Conservation (phyloP, 768 basidiomycete genomes). For the Rhizopogon roseolus region DNA sequence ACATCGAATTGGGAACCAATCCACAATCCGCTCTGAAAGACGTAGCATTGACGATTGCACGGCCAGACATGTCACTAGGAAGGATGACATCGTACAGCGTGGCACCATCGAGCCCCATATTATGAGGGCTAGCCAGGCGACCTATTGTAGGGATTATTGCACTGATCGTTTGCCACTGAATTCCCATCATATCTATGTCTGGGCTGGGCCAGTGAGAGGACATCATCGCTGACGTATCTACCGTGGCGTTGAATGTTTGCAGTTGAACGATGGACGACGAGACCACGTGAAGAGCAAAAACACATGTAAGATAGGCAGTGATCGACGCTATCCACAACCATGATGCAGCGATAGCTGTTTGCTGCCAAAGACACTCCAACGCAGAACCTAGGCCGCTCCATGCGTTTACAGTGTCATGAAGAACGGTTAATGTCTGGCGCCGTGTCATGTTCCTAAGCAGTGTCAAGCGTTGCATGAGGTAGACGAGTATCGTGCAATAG, state of each 20-base stretch:
- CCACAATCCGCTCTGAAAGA: constrained; percentile 6
- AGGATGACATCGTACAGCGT: constrained; percentile 8
- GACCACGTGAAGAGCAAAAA: constrained; percentile 15
- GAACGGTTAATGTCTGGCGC: constrained; percentile 10
- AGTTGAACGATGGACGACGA: constrained; percentile 19
- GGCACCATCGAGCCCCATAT: constrained; percentile 8
- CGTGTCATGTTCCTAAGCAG: background rate
- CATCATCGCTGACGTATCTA: background rate
- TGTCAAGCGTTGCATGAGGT: constrained; percentile 15
- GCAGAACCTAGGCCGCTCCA: constrained; percentile 21
- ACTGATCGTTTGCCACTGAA: background rate
- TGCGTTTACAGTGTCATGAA: constrained; percentile 14
- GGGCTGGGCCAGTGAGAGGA: constrained; percentile 5
- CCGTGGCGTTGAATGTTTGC: constrained; percentile 5
- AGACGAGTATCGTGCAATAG: constrained; percentile 14
- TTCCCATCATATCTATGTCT: background rate
- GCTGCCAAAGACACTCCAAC: constrained; percentile 9
- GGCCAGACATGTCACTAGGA: background rate
- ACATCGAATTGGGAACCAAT: constrained; percentile 1
- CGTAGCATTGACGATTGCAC: constrained; percentile 10
- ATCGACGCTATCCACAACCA: constrained; percentile 8
- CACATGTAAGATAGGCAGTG: constrained; percentile 10
- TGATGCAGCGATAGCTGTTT: constrained; percentile 10
- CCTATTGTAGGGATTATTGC: background rate
- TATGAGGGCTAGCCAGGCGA: background rate